Percentiles rank a stretch among this genome's conserved stretches.
Evolutionary conservation across 2,329 filamentous ascomycete species (phyloP).

Genomic region (Chaetomium sp.): DNA sequence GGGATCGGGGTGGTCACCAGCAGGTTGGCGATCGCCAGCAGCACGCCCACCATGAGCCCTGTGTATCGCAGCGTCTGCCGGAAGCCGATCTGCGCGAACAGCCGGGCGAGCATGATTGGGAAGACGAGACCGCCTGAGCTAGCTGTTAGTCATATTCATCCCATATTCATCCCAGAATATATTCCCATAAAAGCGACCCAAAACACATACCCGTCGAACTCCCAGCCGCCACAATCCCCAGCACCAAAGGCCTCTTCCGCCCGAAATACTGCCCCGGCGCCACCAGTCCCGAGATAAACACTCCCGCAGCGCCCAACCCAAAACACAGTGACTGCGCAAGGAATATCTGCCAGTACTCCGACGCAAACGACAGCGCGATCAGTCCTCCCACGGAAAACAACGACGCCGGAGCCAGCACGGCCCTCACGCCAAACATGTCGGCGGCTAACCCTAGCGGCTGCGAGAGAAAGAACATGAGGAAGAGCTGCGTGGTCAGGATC

Average conservation of each 20-base stretch:
- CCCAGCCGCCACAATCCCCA: not conserved
- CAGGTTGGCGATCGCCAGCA: constrained; percentile 5
- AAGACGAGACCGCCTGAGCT: not conserved
- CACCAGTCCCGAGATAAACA: constrained; percentile 1
- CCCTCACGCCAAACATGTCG: constrained; percentile 2
- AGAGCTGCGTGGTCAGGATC: constrained; percentile 4
- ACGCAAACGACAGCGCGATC: constrained; percentile 2
- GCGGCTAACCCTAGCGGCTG: constrained; percentile 1
- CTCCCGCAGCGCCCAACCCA: not conserved
- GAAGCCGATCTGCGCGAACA: constrained; percentile 7
- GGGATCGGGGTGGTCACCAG: not conserved
- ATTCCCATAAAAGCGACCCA: not conserved
- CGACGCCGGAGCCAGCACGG: constrained; percentile 4
- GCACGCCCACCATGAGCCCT: constrained; percentile 2
- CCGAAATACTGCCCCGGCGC: constrained; percentile 2
- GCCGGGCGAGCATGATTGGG: constrained; percentile 6
- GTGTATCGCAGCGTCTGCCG: constrained; percentile 1
- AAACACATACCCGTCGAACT: not conserved
- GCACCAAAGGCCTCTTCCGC: not conserved
- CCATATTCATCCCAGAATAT: not conserved
- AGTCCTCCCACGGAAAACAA: constrained; percentile 4
- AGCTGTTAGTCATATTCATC: not conserved
- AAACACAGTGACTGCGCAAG: constrained; percentile 1
- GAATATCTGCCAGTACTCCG: constrained; percentile 8
- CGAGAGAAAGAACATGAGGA: constrained; percentile 7